Evolutionary conservation across 306 rosid genomes (phyloP), one percentile per base, ranked within the genome.

Genomic region (apple (Malus domestica)): DNA sequence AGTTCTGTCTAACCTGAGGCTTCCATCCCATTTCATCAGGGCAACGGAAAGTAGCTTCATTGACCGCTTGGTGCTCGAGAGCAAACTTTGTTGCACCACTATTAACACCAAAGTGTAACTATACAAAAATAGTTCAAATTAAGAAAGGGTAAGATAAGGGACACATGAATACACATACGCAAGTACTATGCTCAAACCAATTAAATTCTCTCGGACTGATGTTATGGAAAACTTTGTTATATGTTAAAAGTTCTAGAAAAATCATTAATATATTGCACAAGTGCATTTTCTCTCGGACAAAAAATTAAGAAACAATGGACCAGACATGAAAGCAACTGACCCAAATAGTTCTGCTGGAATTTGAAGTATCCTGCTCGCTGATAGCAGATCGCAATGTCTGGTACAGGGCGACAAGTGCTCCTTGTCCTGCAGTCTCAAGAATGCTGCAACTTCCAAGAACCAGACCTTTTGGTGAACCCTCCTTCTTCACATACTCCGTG

Each of bases 1-100:
- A 77, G 38, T 76, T 72, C 42, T 35, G 62, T 72, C 85, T 72
- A 42, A 92, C 97, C 97, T 89, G 96, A 40, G 99, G 99, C 79
- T 95, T 92, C 99, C 99, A 92, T 81, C 97, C 97, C 93, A 90
- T 64, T 82, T 95, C 97, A 86, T 95, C 99, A 51, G 97, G 99
- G 86, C 97, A 92, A 64, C 99, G 96, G 68, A 92, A 92, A 54
- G 97, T 90, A 62, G 99, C 97, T 73, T 95, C 99, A 62, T 95
- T 95, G 79, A 89, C 88, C 68, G 97, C 99, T 86, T 88, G 99
- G n/a, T 82, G 92, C 90, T 95, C 99, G 55, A 95, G 65, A 19
- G 97, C 99, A 79, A 92, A 90, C 84, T 89, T 86, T 65, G 97
- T 83, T 73, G 99, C 99, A 74, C 97, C 97, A 69, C 99, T 90